phyloP scores from a whole-genome alignment of 306 rosid genomes.

The Potentilla sterilis region DNA sequence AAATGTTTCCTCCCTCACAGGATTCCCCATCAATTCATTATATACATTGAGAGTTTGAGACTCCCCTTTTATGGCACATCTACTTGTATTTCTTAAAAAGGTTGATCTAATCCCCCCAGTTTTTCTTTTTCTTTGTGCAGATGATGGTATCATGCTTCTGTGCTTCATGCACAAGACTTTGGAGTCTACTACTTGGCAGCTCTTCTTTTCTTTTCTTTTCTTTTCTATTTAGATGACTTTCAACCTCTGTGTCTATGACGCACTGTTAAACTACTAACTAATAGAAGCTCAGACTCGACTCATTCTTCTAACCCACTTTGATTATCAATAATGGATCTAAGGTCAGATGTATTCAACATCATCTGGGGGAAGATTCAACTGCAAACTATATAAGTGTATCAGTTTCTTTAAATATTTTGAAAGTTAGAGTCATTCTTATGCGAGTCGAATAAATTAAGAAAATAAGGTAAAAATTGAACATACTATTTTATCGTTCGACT shows the following conservation, averaged over 20 bases:
- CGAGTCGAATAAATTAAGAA: too few species aligned
- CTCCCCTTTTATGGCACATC: slow-evolving; percentile 4
- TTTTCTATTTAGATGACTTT: neutral
- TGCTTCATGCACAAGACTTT: slow-evolving; percentile 11
- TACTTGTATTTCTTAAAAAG: neutral
- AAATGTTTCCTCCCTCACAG: neutral
- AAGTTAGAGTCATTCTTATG: too few species aligned
- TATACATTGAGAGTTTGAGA: neutral
- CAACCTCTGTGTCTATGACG: neutral
- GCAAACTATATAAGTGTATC: neutral
- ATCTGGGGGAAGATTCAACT: neutral
- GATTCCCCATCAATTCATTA: slow-evolving; percentile 1
- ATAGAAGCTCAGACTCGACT: neutral
- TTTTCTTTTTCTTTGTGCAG: neutral
- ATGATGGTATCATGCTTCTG: slow-evolving; percentile 6
- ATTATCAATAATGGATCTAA: slow-evolving; percentile 5
- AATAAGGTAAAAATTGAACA: too few species aligned
- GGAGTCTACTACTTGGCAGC: neutral
- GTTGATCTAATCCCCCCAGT: neutral
- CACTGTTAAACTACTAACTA: neutral
- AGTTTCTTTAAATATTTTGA: too few species aligned
- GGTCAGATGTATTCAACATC: neutral
- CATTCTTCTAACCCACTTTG: slow-evolving; percentile 3
- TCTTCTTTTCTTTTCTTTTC: neutral
- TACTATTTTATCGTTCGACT: neutral